phyloP scores from a whole-genome alignment of 139 green algal species.

The Chlamydomonas asymmetrica region DNA sequence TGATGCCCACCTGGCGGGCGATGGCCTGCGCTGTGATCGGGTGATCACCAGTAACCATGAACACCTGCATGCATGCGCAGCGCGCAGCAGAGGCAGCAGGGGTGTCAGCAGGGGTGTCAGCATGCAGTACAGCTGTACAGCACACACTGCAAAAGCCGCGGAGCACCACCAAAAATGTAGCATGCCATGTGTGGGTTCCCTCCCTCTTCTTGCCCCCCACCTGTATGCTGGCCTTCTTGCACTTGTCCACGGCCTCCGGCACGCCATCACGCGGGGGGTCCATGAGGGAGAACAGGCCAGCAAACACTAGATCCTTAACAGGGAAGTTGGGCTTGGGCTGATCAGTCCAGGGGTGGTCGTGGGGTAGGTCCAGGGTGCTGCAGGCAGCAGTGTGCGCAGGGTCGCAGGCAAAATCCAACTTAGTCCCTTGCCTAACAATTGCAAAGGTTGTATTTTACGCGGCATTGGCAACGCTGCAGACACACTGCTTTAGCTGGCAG shows the following conservation, averaged over 20 bases:
- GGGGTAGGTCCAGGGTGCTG: constrained; percentile 38
- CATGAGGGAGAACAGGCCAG: constrained; percentile 78
- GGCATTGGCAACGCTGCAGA: too few relatives aligned
- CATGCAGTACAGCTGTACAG: too few relatives aligned
- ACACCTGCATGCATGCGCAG: constrained; percentile 66
- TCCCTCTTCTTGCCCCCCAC: background rate
- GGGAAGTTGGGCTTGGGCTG: constrained; percentile 75
- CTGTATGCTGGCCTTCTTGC: background rate
- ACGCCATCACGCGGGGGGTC: constrained; percentile 80
- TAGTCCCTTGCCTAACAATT: too few relatives aligned
- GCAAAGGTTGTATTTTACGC: too few relatives aligned
- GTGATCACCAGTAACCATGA: constrained; percentile 87
- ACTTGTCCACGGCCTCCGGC: constrained; percentile 63
- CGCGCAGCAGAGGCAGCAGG: too few relatives aligned
- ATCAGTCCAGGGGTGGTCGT: constrained; percentile 57
- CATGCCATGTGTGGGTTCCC: too few relatives aligned
- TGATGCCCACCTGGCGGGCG: constrained; percentile 56
- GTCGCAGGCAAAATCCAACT: too few relatives aligned
- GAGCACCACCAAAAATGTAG: too few relatives aligned
- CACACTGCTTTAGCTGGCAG: too few relatives aligned
- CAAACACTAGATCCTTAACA: constrained; percentile 63
- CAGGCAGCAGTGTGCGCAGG: too few relatives aligned
- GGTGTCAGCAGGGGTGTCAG: too few relatives aligned
- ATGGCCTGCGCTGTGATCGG: constrained; percentile 77
- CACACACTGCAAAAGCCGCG: constrained; percentile 5